phyloP scores from a whole-genome alignment of 768 basidiomycete species.

The Lactifluus hygrophoroides region DNA sequence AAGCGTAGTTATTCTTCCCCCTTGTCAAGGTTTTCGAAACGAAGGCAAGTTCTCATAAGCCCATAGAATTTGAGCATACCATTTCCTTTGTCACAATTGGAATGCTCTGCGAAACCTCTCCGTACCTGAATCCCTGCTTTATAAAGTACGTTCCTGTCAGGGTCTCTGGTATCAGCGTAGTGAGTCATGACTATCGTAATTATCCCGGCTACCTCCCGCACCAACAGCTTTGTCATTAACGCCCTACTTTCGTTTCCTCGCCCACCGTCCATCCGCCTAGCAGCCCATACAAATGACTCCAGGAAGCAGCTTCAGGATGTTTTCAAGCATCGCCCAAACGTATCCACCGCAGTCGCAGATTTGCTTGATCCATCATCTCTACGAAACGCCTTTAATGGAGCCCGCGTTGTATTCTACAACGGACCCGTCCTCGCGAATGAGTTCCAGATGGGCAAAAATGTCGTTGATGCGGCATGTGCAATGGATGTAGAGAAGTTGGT shows the following conservation, averaged over 20 bases:
- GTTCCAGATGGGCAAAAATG: constrained; percentile 16
- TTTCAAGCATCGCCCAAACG: constrained; percentile 1
- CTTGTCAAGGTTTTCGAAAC: constrained; percentile 8
- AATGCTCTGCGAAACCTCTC: neutral
- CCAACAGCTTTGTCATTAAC: constrained; percentile 12
- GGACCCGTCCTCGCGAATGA: constrained; percentile 13
- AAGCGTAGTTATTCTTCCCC: neutral
- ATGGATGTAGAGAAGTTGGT: constrained; percentile 19
- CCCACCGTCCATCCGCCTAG: constrained; percentile 13
- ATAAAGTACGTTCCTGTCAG: constrained; percentile 7
- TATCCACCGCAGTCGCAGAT: constrained; percentile 14
- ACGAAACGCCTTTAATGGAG: constrained; percentile 5
- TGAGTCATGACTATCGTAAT: constrained; percentile 18
- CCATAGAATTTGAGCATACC: neutral
- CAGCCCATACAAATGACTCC: constrained; percentile 5
- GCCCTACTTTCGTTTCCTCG: constrained; percentile 16
- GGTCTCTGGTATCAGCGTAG: neutral
- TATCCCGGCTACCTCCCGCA: constrained; percentile 17
- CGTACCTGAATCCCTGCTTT: neutral
- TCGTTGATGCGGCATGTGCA: constrained; percentile 17
- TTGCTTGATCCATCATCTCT: constrained; percentile 12
- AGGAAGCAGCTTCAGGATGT: constrained; percentile 1
- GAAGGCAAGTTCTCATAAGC: neutral
- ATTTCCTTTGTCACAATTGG: constrained; percentile 6
- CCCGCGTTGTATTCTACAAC: constrained; percentile 14